Evolutionary conservation across 1,284 basidiomycete genomes (phyloP), one percentile per base, ranked within the genome.

Genomic region (Austroboletus niveus): DNA sequence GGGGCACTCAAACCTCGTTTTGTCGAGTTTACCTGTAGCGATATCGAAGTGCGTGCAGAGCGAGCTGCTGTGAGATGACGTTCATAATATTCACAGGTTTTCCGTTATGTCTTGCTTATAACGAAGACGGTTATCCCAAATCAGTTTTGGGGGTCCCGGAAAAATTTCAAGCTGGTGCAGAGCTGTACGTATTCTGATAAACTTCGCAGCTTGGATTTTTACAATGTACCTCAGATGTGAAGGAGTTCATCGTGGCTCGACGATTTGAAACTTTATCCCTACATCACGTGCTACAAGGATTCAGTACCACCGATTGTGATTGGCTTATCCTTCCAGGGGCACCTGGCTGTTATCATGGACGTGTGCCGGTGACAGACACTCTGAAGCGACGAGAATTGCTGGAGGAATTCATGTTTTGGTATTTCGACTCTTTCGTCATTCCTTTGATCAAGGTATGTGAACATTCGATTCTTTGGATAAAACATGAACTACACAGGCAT

Each of bases 361-460:
- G 83, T 43, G 77, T 85, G 0, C 74, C 84, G 3, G 78, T 82
- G 1, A 81, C 82, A 0, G 94, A 97, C 60, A 72, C 81, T 1
- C 60, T 81, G 27, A 93, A 91, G 65, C 80, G 91, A 9, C 75
- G 80, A n/a, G 81, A 90, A 62, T 70, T 98, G 11, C 66, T 94
- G 0, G 82, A 90, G 61, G 92, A 96, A 51, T 90, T 96, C 60
- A 55, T 98, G 8, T 90, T 85, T 65, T 99, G 95, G 95, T 86
- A 95, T 55, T 93, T 98, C 56, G 91, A 95, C 60, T 85, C 83
- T 0, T 90, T 95, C 62, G 65, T 99, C 7, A 72, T 92, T 3
- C 84, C 89, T 0, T 73, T 99, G 4, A 69, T 99, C 12, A 86
- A 84, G 73, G 94, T 92, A 75, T 53, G 32, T 43, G 35, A 42